Conservation (phyloP, 768 basidiomycete genomes). For the Leucosporidium scottii region DNA sequence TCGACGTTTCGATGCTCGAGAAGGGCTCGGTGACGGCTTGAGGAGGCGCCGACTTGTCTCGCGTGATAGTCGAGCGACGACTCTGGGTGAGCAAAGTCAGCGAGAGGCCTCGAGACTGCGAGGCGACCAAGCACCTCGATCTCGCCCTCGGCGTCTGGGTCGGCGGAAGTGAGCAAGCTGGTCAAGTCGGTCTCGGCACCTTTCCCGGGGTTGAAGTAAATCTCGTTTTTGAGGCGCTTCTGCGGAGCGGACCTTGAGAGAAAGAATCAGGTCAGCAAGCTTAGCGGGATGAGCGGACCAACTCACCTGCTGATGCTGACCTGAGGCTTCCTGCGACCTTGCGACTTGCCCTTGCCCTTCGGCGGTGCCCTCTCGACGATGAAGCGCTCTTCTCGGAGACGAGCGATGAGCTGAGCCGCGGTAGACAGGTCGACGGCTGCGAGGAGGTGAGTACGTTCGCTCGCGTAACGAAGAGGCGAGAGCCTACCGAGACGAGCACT, state of each 20-base stretch:
- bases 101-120: background rate
- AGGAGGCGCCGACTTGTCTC: too few species aligned
- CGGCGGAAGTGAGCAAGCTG: background rate
- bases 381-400: conserved; percentile 19
- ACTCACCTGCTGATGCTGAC: conserved; percentile 22
- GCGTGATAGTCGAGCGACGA: background rate
- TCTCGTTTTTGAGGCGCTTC: conserved; percentile 12
- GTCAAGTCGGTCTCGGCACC: conserved; percentile 4
- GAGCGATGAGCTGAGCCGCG: conserved; percentile 19
- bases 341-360: background rate
- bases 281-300: too few species aligned
- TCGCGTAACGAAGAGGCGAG: fast-evolving
- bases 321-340: background rate
- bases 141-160: background rate
- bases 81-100: background rate
- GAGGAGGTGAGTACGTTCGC: too few species aligned
- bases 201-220: conserved; percentile 20
- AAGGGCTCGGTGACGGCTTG: too few species aligned
- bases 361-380: conserved; percentile 9
- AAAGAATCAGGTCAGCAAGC: background rate
- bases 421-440: conserved; percentile 17
- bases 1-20: too few species aligned
- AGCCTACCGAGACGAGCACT: conserved; percentile 15
- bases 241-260: conserved; percentile 5
- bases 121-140: background rate